Base-by-base conservation (phyloP, 176 grass and related monocot species). In the Melocanna baccifera region DNA sequence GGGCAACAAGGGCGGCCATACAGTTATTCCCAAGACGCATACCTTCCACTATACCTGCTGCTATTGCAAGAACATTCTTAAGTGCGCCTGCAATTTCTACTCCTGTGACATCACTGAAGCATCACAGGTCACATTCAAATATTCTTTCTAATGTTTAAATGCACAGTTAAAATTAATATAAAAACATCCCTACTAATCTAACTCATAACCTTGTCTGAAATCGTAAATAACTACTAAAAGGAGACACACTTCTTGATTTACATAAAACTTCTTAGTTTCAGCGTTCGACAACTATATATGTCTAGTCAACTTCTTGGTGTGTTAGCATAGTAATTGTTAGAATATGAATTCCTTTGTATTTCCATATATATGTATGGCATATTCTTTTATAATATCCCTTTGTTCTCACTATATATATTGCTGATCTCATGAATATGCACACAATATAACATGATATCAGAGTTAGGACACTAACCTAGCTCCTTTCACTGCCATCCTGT, bases 41-140 rank as follows among this genome's bases (percentile, higher is more conserved):
- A 39, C 95, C 95, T 88, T 94, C 92, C 12, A 98, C 92, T 76
- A 98, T 98, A 80, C 92, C 92, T 63, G 95, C 92, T 84, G 95
- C 95, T 85, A 94, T 98, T 26, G 95, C 95, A 86, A 98, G 91
- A 61, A 98, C 92, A 76, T 98, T 98, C 88, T 98, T 94, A 56
- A 98, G 88, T 23, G 92, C 95, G 16, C 95, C 95, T n/a, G 95
- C 92, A 86, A 98, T 94, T 91, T 98, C 95, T 58, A 98, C 91
- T 86, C 95, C 92, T 94, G 89, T 98, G 85, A 98, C 92, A 89
- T 94, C 92, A 90, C 95, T 98, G 91, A 91, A 83, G 77, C 65
- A 94, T 93, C 84, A 86, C 65, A 83, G 19, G 81, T 93, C 78
- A 94, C 62, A 64, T 47, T 71, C 72, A 86, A 89, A 73, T 77